Conservation (phyloP, 208 protist genomes). For the Leishmania mexicana region DNA sequence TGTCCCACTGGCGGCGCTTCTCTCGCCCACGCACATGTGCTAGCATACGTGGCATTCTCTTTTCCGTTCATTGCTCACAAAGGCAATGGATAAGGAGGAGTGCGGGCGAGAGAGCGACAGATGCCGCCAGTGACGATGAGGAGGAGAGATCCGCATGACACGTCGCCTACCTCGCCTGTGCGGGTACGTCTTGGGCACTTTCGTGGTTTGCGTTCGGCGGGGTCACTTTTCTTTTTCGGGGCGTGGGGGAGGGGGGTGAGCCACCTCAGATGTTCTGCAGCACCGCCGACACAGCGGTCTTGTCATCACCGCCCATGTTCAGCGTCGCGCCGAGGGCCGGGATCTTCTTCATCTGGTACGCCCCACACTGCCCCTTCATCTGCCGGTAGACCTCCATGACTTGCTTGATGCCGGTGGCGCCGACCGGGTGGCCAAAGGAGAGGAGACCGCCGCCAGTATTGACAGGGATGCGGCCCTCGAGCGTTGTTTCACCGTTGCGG, state of each 20-base stretch:
- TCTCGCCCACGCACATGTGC: neutral
- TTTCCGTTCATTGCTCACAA: neutral
- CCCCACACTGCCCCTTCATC: slow-evolving; percentile 92
- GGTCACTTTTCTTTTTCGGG: neutral
- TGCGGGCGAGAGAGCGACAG: neutral
- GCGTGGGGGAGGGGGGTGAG: too few relatives aligned
- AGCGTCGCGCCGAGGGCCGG: slow-evolving; percentile 82
- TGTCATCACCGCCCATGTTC: slow-evolving; percentile 95
- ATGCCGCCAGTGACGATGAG: neutral
- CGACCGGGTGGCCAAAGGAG: slow-evolving; percentile 91
- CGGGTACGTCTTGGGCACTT: neutral
- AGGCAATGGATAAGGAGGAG: neutral
- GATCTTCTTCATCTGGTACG: slow-evolving; percentile 88
- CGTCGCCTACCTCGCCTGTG: neutral
- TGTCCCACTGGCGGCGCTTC: neutral
- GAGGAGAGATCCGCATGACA: neutral
- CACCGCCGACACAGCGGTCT: slow-evolving; percentile 88
- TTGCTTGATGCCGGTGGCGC: slow-evolving; percentile 92
- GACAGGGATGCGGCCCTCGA: slow-evolving; percentile 85
- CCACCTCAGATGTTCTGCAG: slow-evolving; percentile 77
- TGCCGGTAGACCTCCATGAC: slow-evolving; percentile 92
- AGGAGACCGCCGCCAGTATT: slow-evolving; percentile 93
- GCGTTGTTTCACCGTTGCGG: slow-evolving; percentile 69
- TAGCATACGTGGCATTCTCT: neutral
- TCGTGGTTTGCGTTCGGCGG: neutral